A percentile compares a stretch with the other conserved stretches of the same genome.
These are phyloP conservation scores for Eimeria praecox DNA, from an alignment of 169 alveolate species.

Conservation along the genomic window DNA sequence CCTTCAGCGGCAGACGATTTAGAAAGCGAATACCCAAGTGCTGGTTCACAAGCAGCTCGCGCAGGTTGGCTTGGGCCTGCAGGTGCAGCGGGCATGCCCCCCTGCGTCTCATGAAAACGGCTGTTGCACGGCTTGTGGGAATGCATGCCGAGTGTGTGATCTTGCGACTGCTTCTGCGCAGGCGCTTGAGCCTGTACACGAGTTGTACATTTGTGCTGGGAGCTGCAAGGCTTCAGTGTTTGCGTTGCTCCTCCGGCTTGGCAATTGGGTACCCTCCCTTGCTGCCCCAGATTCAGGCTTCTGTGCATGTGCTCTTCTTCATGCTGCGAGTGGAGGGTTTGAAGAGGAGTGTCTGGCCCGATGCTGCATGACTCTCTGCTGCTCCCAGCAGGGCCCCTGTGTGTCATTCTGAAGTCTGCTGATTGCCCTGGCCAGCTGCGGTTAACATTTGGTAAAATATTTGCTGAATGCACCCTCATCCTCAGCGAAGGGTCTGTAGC, in stretches of 20 bases:
- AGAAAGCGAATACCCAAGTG: not conserved
- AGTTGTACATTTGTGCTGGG: not conserved
- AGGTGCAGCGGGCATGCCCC: not conserved
- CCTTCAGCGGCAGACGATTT: not conserved
- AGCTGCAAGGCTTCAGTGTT: not conserved
- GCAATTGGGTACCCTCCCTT: not conserved
- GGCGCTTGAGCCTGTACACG: not conserved
- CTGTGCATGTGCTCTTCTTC: not conserved
- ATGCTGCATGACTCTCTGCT: not conserved
- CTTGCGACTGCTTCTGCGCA: not conserved
- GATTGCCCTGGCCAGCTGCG: not conserved
- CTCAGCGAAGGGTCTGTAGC: not conserved
- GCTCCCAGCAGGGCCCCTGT: not conserved
- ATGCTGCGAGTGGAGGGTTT: not conserved
- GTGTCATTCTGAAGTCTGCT: not conserved
- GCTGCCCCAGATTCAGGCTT: not conserved
- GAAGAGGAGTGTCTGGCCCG: not conserved
- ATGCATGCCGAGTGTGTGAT: not conserved
- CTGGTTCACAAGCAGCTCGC: not conserved
- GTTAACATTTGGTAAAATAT: not conserved
- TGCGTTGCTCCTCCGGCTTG: not conserved
- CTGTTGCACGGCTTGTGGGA: not conserved
- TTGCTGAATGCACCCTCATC: not conserved
- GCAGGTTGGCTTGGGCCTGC: not conserved
- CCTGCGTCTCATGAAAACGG: not conserved